Percentiles rank a stretch among this genome's conserved stretches.
These are phyloP conservation scores for Candida easanensis DNA, from an alignment of 805 yeast species.

Conservation along the genomic window DNA sequence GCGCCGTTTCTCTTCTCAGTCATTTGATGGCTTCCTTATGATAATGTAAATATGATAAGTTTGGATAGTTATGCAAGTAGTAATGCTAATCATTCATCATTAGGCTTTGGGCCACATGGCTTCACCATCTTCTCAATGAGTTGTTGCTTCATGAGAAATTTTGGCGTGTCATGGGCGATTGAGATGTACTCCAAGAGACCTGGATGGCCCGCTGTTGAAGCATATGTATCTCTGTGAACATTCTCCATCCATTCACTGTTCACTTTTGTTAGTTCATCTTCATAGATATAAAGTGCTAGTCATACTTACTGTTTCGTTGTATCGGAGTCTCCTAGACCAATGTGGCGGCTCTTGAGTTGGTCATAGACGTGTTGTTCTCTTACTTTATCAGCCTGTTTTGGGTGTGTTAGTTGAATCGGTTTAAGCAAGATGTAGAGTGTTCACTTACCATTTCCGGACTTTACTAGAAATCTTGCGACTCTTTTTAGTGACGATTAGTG, in stretches of 20 bases:
- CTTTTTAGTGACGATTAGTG: too few relatives aligned
- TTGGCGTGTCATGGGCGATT: constrained; percentile 48
- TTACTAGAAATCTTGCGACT: too few relatives aligned
- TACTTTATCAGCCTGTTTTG: constrained; percentile 62
- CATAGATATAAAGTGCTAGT: neutral
- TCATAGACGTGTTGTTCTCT: constrained; percentile 58
- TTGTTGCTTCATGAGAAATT: constrained; percentile 28
- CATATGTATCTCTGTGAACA: constrained; percentile 62
- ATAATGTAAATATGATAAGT: too few relatives aligned
- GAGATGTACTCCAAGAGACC: constrained; percentile 52
- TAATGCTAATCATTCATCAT: neutral
- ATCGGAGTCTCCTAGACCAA: constrained; percentile 75
- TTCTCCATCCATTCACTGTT: constrained; percentile 61
- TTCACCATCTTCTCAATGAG: constrained; percentile 40
- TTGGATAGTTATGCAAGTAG: too few relatives aligned
- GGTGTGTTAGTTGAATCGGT: neutral
- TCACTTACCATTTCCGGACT: neutral
- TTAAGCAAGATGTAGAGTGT: too few relatives aligned
- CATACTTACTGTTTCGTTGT: constrained; percentile 47
- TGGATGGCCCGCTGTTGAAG: constrained; percentile 60
- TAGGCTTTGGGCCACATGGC: constrained; percentile 27
- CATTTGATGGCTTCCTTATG: neutral
- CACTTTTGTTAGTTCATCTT: constrained; percentile 16
- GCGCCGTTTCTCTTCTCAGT: too few relatives aligned
- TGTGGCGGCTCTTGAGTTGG: constrained; percentile 55